Evolutionary conservation across 192 early-diverging fungal species (phyloP).

Genomic region (Rhizophagus sp.): DNA sequence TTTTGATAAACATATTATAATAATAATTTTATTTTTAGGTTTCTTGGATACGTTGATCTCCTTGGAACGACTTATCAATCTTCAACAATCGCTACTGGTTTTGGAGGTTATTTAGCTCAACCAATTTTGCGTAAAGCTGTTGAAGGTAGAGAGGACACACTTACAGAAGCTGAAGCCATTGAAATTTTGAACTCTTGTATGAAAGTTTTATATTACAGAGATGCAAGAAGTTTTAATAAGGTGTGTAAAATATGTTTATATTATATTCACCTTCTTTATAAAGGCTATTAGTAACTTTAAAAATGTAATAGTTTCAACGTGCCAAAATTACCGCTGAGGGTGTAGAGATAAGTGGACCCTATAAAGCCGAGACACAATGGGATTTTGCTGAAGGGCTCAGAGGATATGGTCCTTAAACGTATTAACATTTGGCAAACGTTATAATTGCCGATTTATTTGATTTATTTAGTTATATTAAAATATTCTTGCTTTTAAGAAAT

Average conservation of each 20-base stretch:
- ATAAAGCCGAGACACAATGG: constrained; percentile 90
- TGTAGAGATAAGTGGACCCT: constrained; percentile 83
- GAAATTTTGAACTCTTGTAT: constrained; percentile 85
- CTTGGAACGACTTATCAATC: constrained; percentile 93
- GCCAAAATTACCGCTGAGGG: constrained; percentile 87
- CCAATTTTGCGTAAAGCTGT: constrained; percentile 91
- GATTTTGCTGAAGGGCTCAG: not conserved
- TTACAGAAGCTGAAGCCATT: constrained; percentile 89
- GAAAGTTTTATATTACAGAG: constrained; percentile 93
- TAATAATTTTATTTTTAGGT: constrained; percentile 36
- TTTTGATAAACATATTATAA: not conserved
- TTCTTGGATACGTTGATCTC: constrained; percentile 91
- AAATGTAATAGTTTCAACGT: constrained; percentile 71
- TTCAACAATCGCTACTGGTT: constrained; percentile 92
- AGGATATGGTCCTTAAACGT: too few species aligned
- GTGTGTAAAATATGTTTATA: constrained; percentile 40
- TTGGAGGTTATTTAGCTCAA: constrained; percentile 85
- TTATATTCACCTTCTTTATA: not conserved
- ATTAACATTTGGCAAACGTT: not conserved
- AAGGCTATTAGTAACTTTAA: not conserved
- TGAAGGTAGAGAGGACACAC: constrained; percentile 80
- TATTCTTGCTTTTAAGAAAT: not conserved
- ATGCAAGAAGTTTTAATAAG: constrained; percentile 90
- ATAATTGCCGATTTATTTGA: not conserved
- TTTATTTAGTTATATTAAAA: too few species aligned